Conservation (phyloP, 2,329 filamentous ascomycete genomes). For the Fusarium sp. region DNA sequence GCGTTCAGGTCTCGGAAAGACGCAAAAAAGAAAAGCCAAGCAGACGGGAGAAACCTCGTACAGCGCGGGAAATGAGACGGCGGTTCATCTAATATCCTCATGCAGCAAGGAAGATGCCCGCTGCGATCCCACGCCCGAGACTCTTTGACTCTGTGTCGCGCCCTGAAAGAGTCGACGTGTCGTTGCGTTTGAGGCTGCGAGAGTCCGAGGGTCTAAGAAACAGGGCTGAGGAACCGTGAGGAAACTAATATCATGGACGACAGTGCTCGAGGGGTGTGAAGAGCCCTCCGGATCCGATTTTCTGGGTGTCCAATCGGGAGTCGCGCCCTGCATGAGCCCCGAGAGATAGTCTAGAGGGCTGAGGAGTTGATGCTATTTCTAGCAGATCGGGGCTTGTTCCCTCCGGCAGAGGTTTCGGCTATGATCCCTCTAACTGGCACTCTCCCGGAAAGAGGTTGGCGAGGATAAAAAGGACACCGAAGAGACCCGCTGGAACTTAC, state of each 20-base stretch:
- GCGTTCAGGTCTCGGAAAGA: neutral
- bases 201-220: slow-evolving; percentile 10
- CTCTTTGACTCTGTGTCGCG: slow-evolving; percentile 15
- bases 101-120: slow-evolving; percentile 3
- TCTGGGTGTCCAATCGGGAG: slow-evolving; percentile 38
- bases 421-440: neutral
- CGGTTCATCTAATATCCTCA: slow-evolving; percentile 7
- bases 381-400: neutral
- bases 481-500: neutral
- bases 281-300: slow-evolving; percentile 25
- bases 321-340: slow-evolving; percentile 10
- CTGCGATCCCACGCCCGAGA: neutral
- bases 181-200: slow-evolving; percentile 11
- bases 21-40: neutral
- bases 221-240: slow-evolving; percentile 29
- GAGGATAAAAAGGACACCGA: neutral
- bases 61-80: slow-evolving; percentile 14
- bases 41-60: neutral
- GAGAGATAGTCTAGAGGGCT: slow-evolving; percentile 18
- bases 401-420: neutral
- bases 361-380: slow-evolving; percentile 18
- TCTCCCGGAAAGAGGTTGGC: neutral
- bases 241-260: slow-evolving; percentile 24
- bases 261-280: neutral
- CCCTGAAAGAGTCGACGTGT: slow-evolving; percentile 35